These are phyloP conservation scores for Leucocoprinus birnbaumii DNA, from an alignment of 768 basidiomycete genomes.

Conservation along the genomic window DNA sequence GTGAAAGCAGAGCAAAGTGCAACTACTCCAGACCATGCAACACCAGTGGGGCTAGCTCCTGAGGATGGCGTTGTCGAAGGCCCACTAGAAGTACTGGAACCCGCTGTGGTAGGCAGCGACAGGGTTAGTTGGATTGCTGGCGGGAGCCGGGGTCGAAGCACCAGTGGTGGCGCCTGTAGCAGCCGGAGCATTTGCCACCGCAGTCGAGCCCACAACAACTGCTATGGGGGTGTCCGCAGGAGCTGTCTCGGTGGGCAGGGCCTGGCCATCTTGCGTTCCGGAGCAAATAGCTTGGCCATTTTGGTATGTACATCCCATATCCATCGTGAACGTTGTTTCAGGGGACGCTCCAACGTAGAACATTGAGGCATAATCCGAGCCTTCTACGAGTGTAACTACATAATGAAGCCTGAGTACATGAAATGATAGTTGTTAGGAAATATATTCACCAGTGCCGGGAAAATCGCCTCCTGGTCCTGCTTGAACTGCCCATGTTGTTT, in stretches of 20 bases:
- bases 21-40: background rate
- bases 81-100: background rate
- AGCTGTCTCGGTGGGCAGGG: conserved; percentile 17
- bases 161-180: no score
- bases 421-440: background rate
- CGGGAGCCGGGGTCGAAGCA: no score
- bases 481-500: conserved; percentile 25
- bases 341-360: conserved; percentile 15
- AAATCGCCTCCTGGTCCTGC: conserved; percentile 15
- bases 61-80: background rate
- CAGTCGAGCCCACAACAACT: background rate
- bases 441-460: conserved; percentile 19
- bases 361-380: conserved; percentile 18
- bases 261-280: conserved; percentile 13
- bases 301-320: conserved; percentile 17
- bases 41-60: background rate
- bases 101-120: background rate
- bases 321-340: conserved; percentile 15
- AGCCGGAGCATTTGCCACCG: no score
- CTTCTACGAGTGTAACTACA: conserved; percentile 25
- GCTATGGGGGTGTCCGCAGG: conserved; percentile 1
- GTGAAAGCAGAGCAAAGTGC: background rate
- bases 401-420: no score
- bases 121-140: no score
- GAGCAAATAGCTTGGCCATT: conserved; percentile 20